Evolutionary conservation across 1,284 basidiomycete species (phyloP).

Genomic region (Trichosporon coremiiforme): DNA sequence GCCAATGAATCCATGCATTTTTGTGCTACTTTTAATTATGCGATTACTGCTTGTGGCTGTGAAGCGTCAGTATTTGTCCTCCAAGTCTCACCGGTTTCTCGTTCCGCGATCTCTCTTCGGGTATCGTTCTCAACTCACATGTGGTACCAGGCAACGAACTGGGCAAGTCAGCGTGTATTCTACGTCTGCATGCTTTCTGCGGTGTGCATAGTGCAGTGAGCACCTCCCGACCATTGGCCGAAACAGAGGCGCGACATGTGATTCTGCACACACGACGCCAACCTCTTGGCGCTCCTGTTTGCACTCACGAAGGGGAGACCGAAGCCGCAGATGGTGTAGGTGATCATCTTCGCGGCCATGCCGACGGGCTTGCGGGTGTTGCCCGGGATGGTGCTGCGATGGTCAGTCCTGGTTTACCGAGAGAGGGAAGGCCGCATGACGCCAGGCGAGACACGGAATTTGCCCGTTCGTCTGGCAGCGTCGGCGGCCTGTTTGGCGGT

Average conservation of each 20-base stretch:
- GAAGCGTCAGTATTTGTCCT: neutral
- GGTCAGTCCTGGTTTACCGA: neutral
- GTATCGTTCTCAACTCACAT: constrained; percentile 2
- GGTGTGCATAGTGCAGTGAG: neutral
- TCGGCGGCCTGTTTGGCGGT: neutral
- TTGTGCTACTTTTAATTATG: constrained; percentile 8
- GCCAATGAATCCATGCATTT: constrained; percentile 16
- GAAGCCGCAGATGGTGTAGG: constrained; percentile 34
- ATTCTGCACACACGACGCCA: neutral
- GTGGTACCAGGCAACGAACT: constrained; percentile 19
- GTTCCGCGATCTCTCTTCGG: neutral
- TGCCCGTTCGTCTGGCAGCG: neutral
- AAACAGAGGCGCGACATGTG: neutral
- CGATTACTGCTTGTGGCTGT: constrained; percentile 12
- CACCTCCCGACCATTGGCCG: neutral
- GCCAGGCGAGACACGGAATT: neutral
- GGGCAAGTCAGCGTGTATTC: constrained; percentile 4
- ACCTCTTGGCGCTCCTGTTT: neutral
- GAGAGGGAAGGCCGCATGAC: neutral
- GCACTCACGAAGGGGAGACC: constrained; percentile 33
- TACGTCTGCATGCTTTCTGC: neutral
- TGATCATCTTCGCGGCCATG: constrained; percentile 46
- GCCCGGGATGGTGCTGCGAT: constrained; percentile 47
- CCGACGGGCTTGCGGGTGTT: constrained; percentile 44
- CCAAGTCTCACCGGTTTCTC: neutral